Evolutionary conservation across 495 filamentous ascomycete genomes (phyloP), one percentile per base, ranked within the genome.

Genomic region (Penicillium manginii): DNA sequence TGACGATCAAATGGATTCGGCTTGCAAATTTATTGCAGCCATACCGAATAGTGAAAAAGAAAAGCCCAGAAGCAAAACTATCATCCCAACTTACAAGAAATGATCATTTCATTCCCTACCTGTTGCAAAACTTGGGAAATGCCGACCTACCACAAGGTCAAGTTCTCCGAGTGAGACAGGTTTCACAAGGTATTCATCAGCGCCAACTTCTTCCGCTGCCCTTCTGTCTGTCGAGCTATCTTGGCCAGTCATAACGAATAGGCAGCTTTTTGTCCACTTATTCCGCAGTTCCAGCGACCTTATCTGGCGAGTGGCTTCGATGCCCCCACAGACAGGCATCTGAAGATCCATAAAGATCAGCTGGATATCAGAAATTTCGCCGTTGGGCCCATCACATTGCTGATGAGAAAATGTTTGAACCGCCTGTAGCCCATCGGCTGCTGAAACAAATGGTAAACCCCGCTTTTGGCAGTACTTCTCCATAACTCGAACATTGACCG

Each of bases 321-420:
- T 75, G 1, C 92, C 92, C 60, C 83, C 92, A 90, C 96, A 96
- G 52, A 94, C 86, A 3, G 92, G 92, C 56, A 96, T 78, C 67
- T 96, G 92, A 61, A 96, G 93, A 69, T 96, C 92, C 92, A 96
- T 96, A 33, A 96, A 77, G 33, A 96, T 91, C 56, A 96, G 71
- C 70, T 96, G 89, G 63, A 93, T 58, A 2, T 50, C 10, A 37
- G 58, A 1, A 0, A 21, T 19, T 0, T 50, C 11, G n/a, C n/a
- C 21, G 9, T 23, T 19, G 0, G 23, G 1, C 3, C 3, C 7
- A 11, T 29, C 15, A 12, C 15, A 17, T 7, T 17, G 21, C 31
- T 33, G 42, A 5, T 37, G 39, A 0, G 58, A 39, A 19, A 61
- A 64, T 0, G 53, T 50, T n/a, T 61, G 39, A 5, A 64, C 29